Evolutionary conservation across 306 rosid species (phyloP).

Genomic region (Astragalus membranaceus): DNA sequence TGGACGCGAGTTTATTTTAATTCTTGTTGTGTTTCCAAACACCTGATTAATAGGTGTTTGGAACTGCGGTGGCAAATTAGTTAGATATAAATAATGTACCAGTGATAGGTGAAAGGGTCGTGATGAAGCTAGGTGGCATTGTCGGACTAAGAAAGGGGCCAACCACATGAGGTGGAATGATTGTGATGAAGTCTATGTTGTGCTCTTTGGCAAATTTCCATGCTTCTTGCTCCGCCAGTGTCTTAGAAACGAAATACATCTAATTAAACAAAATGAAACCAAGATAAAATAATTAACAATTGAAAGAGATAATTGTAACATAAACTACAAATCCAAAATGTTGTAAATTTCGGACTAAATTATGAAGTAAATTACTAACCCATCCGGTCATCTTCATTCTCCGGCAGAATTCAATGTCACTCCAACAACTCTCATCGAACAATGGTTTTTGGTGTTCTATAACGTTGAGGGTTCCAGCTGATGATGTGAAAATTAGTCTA

Average conservation of each 20-base stretch:
- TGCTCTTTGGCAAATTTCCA: slow-evolving; percentile 61
- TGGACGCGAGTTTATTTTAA: too few species aligned
- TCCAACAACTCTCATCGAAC: slow-evolving; percentile 49
- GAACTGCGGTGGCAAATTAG: too few species aligned
- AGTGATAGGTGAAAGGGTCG: slow-evolving; percentile 45
- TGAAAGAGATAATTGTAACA: neutral
- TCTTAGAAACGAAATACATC: slow-evolving; percentile 75
- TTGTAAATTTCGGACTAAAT: too few species aligned
- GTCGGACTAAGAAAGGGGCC: slow-evolving; percentile 53
- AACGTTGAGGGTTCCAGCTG: slow-evolving; percentile 44
- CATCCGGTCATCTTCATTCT: slow-evolving; percentile 61
- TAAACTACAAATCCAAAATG: neutral
- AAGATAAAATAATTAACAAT: neutral
- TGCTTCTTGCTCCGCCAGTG: slow-evolving; percentile 68
- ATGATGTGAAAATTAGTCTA: slow-evolving; percentile 57
- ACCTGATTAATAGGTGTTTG: too few species aligned
- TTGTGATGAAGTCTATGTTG: slow-evolving; percentile 40
- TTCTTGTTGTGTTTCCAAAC: too few species aligned
- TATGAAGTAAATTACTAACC: slow-evolving; percentile 27
- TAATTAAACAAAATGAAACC: neutral
- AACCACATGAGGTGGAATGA: slow-evolving; percentile 59
- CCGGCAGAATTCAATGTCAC: slow-evolving; percentile 46
- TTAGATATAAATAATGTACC: slow-evolving; percentile 21
- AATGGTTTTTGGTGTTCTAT: slow-evolving; percentile 16
- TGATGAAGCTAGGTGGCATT: slow-evolving; percentile 62